A percentile compares a stretch with the other conserved stretches of the same genome.
Evolutionary conservation across 805 yeast species (phyloP).

Genomic region (Monosporozyma yasuniensis): DNA sequence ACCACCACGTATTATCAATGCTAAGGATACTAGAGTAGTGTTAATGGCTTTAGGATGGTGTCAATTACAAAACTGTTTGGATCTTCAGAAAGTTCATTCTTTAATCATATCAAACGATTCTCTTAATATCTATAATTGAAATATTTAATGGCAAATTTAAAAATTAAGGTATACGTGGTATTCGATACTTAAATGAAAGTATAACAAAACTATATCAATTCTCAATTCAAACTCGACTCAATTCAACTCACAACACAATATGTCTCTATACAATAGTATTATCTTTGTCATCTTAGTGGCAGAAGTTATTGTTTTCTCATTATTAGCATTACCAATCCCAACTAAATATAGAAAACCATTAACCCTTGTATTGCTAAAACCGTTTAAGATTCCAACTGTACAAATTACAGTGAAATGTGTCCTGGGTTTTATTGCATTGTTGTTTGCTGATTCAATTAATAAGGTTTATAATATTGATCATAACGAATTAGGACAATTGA

Average conservation of each 20-base stretch:
- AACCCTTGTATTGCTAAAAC: slow-evolving; percentile 51
- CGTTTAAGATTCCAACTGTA: slow-evolving; percentile 62
- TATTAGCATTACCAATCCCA: slow-evolving; percentile 83
- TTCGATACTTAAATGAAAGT: background rate
- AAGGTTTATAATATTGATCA: slow-evolving; percentile 62
- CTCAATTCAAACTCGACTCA: background rate
- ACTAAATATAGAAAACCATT: slow-evolving; percentile 60
- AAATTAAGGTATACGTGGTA: background rate
- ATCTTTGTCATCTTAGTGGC: slow-evolving; percentile 68
- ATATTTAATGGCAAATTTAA: background rate
- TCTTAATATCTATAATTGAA: background rate
- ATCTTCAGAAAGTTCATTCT: background rate
- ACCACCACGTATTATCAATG: background rate
- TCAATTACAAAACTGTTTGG: background rate
- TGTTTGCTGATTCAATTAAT: slow-evolving; percentile 83
- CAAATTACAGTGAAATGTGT: slow-evolving; percentile 74
- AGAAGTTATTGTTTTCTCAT: slow-evolving; percentile 72
- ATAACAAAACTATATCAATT: background rate
- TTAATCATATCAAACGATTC: background rate
- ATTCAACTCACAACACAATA: background rate
- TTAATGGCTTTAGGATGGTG: background rate
- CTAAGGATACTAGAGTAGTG: background rate
- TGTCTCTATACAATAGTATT: slow-evolving; percentile 28
- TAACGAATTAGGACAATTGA: slow-evolving; percentile 29
- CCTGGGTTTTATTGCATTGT: slow-evolving; percentile 70